Evolutionary conservation across 257 asterid genomes (phyloP), one percentile per base, ranked within the genome.

Genomic region (Mentha longifolia): DNA sequence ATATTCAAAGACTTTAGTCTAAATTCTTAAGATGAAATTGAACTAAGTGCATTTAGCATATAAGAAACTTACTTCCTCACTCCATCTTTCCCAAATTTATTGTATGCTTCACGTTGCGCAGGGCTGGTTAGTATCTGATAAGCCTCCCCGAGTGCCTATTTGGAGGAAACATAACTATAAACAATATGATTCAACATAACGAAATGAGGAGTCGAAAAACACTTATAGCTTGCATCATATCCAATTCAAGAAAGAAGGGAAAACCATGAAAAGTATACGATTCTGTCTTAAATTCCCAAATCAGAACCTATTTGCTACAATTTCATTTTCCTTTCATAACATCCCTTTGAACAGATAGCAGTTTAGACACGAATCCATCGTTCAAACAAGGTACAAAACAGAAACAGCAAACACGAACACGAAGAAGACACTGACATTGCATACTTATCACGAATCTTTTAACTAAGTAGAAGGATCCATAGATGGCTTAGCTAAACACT

Each of bases 91-190:
- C 96, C 98, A 65, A 61, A 62, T 75, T 66, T 86, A 82, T 88
- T 82, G 51, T 92, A 92, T 19, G 83, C 80, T 77, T 82, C 85
- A 49, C 95, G 96, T 68, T 86, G 87, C 60, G 73, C 86, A 35
- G 92, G 91, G 78, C 86, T 92, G 72, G 94, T 86, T 78, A 92
- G 77, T 72, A 92, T 90, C 81, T 89, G 96, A 79, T 89, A 92
- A 25, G 98, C 96, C 83, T 89, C 98, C 50, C 90, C 95, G 7
- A 92, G 89, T 33, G 84, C 85, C 98, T 92, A 69, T 58, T 81
- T n/a, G 61, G 55, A 75, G 41, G 9, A 73, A 70, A 52, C 41
- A 60, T 14, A 61, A 37, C 20, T 42, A 30, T 17, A 8, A 74
- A 28, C 16, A 42, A 25, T 43, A 37, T 12, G 43, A 52, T 58